Evolutionary conservation across 257 asterid genomes (phyloP).

Genomic region (Linderniella brevidens): DNA sequence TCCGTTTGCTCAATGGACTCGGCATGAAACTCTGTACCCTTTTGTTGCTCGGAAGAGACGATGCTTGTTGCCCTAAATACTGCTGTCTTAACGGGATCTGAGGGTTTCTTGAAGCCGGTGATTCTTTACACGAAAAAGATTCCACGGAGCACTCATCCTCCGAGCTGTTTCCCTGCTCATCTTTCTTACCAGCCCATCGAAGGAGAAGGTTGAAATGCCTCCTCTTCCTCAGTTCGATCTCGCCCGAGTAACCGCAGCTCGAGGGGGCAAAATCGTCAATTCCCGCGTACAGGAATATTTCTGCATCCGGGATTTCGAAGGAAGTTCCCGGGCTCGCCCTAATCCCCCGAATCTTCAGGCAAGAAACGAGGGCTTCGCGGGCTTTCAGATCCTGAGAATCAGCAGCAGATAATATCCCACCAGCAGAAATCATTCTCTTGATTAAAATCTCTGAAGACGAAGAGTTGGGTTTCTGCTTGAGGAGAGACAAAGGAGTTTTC

Average conservation of each 20-base stretch:
- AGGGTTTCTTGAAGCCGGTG: constrained; percentile 16
- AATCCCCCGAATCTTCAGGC: constrained; percentile 39
- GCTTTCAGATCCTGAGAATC: constrained; percentile 21
- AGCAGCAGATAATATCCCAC: constrained; percentile 45
- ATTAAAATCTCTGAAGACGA: constrained; percentile 60
- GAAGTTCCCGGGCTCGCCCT: constrained; percentile 76
- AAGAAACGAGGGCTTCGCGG: constrained; percentile 35
- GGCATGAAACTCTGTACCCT: constrained; percentile 24
- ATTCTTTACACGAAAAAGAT: constrained; percentile 14
- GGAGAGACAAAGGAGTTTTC: constrained; percentile 59
- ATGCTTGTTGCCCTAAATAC: constrained; percentile 16
- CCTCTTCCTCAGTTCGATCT: constrained; percentile 19
- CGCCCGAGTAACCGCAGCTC: constrained; percentile 39
- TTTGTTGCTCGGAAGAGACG: constrained; percentile 40
- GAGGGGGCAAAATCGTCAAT: constrained; percentile 27
- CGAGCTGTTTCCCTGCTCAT: constrained; percentile 8
- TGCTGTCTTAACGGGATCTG: constrained; percentile 55
- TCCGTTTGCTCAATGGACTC: constrained; percentile 47
- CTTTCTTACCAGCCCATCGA: constrained; percentile 21
- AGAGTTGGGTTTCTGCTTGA: constrained; percentile 42
- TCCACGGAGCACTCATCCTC: constrained; percentile 25
- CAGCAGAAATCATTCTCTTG: constrained; percentile 54
- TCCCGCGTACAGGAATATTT: constrained; percentile 44
- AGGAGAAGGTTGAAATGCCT: constrained; percentile 39
- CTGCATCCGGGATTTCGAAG: constrained; percentile 58